Evolutionary conservation across 306 rosid species (phyloP), one percentile per base, ranked within the genome.

Genomic region (Canavalia ensiformis): DNA sequence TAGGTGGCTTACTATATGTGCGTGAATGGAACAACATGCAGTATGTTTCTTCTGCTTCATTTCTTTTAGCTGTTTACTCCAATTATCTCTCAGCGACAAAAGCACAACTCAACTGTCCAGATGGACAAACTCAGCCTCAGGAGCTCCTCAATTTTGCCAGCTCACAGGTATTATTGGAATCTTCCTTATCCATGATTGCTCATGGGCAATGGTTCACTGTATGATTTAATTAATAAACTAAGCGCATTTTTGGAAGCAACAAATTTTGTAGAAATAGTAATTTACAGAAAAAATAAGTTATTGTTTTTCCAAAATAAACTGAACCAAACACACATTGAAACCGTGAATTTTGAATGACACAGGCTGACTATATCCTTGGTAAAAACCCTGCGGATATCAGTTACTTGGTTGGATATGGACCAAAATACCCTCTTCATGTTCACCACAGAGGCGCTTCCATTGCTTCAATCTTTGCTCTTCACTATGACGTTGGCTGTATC

Each of bases 401-500:
- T 82, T 94, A 94, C 81, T 69, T 94, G 51, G 87, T 94, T 31
- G 98, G 98, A 58, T 92, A 85, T 72, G 98, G 97, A 65, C 37
- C 83, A 37, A 88, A 89, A 11, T 94, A 85, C 68, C 98, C 98
- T 2, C 54, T 81, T 13, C 89, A 88, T 68, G 92, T 89, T 45
- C 98, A 94, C 85, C 98, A 94, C 75, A 88, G 98, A 80, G 98
- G 92, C 0, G 86, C 97, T 63, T 94, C 98, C 41, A 91, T 94
- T 82, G 83, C 92, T 67, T 86, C 97, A 2, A 39, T 84, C 31
- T 87, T 80, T 69, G 5, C 25, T 44, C 78, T 88, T 60, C 89
- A 65, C 41, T 71, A 84, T 3, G 72, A 25, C 13, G 84, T 94
- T 77, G 93, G 90, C 58, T 94, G 98, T 75, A 88, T 87, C 47